Percentiles rank a stretch among this genome's conserved stretches.
Conservation (phyloP, 75 land plant species). For the Selaginella tamariscina region DNA sequence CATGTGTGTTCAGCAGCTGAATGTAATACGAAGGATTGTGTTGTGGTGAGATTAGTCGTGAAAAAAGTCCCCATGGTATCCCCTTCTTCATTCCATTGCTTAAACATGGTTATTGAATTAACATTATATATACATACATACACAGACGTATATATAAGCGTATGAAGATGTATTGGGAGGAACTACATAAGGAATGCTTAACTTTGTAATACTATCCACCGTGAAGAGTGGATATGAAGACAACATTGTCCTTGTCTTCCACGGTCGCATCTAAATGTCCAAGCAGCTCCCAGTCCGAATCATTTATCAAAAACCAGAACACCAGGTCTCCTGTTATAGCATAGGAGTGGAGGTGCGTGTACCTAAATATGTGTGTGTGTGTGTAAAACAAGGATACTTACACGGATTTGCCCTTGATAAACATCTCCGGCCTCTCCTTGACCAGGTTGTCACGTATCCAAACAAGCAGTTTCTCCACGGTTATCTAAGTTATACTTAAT, state of each 20-base stretch:
- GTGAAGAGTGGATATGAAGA: conserved; percentile 87
- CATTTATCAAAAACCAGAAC: conserved; percentile 84
- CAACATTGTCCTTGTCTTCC: conserved; percentile 78
- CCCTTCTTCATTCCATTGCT: too few relatives aligned
- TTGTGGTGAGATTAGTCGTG: not conserved
- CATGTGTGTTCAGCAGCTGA: not conserved
- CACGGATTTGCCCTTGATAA: conserved; percentile 90
- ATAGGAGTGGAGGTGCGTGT: not conserved
- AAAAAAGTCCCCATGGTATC: too few relatives aligned
- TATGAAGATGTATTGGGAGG: too few relatives aligned
- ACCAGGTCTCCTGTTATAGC: conserved; percentile 97
- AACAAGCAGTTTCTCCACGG: conserved; percentile 50
- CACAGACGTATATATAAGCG: too few relatives aligned
- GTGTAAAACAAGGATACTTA: conserved; percentile 26
- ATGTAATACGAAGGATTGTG: not conserved
- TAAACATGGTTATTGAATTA: too few relatives aligned
- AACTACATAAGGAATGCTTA: too few relatives aligned
- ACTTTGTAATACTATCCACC: conserved; percentile 76
- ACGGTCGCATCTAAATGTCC: conserved; percentile 58
- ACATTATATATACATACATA: too few relatives aligned
- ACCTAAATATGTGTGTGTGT: not conserved
- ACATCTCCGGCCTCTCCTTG: conserved; percentile 94
- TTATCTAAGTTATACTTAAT: conserved; percentile 49
- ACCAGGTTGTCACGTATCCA: conserved; percentile 73
- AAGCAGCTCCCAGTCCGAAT: conserved; percentile 93